These are phyloP conservation scores for Ogataea nakhonphanomensis DNA, from an alignment of 805 yeast genomes.

Conservation along the genomic window DNA sequence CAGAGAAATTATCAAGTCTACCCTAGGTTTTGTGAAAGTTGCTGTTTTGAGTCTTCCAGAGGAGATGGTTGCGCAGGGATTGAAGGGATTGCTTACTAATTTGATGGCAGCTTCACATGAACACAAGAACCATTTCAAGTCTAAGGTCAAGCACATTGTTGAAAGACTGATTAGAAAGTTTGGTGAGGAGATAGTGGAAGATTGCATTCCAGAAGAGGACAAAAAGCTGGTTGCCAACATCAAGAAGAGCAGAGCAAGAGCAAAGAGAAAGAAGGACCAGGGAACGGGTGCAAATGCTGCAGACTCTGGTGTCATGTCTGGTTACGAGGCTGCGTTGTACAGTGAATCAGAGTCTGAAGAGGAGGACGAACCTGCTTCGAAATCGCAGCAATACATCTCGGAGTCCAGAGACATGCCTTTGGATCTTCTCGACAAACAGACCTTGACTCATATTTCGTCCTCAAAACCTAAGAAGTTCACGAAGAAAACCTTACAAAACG, in stretches of 20 bases:
- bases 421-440: slow-evolving; percentile 80
- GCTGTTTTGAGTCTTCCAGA: slow-evolving; percentile 80
- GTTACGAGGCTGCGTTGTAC: slow-evolving; percentile 88
- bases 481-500: slow-evolving; percentile 39
- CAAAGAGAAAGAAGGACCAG: slow-evolving; percentile 63
- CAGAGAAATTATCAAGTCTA: slow-evolving; percentile 90
- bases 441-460: slow-evolving; percentile 85
- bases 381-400: slow-evolving; percentile 62
- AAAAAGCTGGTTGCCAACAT: slow-evolving; percentile 78
- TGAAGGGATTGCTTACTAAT: slow-evolving; percentile 63
- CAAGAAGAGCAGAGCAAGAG: slow-evolving; percentile 80
- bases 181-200: slow-evolving; percentile 82
- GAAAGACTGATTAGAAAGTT: slow-evolving; percentile 89
- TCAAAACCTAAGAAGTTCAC: slow-evolving; percentile 68
- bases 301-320: slow-evolving; percentile 59
- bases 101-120: slow-evolving; percentile 92
- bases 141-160: slow-evolving; percentile 87
- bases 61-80: slow-evolving; percentile 64
- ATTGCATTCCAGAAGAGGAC: slow-evolving; percentile 87
- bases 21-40: slow-evolving; percentile 91
- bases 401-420: slow-evolving; percentile 74
- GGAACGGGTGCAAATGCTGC: slow-evolving; percentile 20
- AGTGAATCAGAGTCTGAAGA: slow-evolving; percentile 59
- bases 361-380: slow-evolving; percentile 33
- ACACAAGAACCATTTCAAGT: slow-evolving; percentile 91